These are phyloP conservation scores for Ceratonia siliqua DNA, from an alignment of 306 rosid species.

Conservation along the genomic window DNA sequence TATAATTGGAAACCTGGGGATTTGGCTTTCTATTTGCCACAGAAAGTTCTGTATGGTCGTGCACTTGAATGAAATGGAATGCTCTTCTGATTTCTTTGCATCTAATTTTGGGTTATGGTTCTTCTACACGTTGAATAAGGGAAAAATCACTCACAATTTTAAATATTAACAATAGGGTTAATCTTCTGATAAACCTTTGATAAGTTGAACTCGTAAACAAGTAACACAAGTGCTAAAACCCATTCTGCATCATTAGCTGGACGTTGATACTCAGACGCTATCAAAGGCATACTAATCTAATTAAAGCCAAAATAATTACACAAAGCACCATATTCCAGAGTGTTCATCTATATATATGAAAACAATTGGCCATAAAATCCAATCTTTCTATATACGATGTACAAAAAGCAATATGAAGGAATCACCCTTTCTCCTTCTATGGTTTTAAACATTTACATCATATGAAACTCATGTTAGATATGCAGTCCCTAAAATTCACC, in stretches of 20 bases:
- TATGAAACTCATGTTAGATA: conserved; percentile 26
- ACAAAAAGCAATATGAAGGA: conserved; percentile 18
- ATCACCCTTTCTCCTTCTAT: conserved; percentile 11
- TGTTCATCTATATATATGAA: background rate
- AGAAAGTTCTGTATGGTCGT: background rate
- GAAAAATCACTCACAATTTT: no score
- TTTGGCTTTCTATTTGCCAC: background rate
- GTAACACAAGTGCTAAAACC: no score
- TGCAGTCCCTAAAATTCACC: conserved; percentile 30
- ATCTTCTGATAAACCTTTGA: no score
- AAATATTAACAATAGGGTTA: no score
- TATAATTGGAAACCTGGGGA: background rate
- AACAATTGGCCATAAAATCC: background rate
- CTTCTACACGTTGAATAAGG: background rate
- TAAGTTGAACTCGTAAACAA: no score
- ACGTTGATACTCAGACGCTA: no score
- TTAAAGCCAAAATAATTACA: background rate
- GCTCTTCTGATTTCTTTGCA: background rate
- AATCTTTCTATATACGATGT: conserved; percentile 9
- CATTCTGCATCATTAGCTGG: no score
- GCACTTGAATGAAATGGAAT: no score
- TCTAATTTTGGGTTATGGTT: background rate
- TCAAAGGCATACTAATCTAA: no score
- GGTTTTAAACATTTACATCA: conserved; percentile 29
- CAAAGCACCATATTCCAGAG: background rate